Evolutionary conservation across 1,284 basidiomycete genomes (phyloP), one percentile per base, ranked within the genome.

Genomic region (Phaffia rhodozyma): DNA sequence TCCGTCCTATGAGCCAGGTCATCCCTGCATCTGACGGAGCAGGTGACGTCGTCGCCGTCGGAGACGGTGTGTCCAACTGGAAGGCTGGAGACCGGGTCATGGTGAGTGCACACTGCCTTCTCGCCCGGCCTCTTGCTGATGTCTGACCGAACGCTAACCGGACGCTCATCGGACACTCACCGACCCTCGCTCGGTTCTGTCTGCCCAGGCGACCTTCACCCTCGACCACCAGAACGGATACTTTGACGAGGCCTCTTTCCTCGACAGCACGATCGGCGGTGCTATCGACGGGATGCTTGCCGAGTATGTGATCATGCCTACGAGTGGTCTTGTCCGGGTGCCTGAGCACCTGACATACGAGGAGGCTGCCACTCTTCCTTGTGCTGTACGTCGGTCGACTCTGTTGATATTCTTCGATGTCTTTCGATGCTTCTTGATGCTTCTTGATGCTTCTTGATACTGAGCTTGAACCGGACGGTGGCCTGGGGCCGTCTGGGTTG

Each of bases 21-120:
- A 48, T 48, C 18, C 83, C 83, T 0, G 76, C 78, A 70, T 85
- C 83, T 5, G 84, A 86, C 68, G 78, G 80, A 67, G 83, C 84
- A 20, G 84, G 84, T 11, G 81, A 84, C 69, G 75, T 86, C 56
- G 72, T 83, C 49, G 76, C 78, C 3, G 70, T 84, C 23, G 84
- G 84, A 4, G 72, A 74, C 48, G 78, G 78, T 18, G 82, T 83
- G n/a, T 78, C 71, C 47, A 71, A 72, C 18, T 84, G 78, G 78
- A 78, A 78, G 65, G 66, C 72, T 3, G 83, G 84, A 16, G 83
- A 85, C 69, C 79, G 82, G 23, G 82, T 85, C 62, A 79, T 76
- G 58, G 56, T 58, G 5, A n/a, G 56, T 20, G 6, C 3, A 6
- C 23, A 23, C 27, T 18, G 5, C 16, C 4, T 57, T 16, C 20